Evolutionary conservation across 345 rosid genomes (phyloP).

Genomic region (Orychophragmus violaceus): DNA sequence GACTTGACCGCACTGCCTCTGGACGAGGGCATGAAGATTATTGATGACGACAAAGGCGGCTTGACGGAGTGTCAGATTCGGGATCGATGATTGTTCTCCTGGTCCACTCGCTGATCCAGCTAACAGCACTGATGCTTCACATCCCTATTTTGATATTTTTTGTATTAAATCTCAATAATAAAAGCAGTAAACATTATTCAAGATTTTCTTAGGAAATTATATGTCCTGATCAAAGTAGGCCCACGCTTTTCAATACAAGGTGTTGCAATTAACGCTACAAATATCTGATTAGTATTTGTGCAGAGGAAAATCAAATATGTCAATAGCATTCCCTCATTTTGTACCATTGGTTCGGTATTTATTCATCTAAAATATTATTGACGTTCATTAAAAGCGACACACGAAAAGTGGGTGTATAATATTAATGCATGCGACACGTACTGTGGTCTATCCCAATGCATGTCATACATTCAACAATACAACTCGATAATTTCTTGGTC

Average conservation of each 20-base stretch:
- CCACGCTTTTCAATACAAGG: not conserved
- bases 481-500: not conserved
- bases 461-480: not conserved
- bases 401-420: conserved; percentile 2
- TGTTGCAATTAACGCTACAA: not conserved
- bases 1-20: conserved; percentile 38
- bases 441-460: conserved; percentile 9
- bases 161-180: not conserved
- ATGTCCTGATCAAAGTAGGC: not conserved
- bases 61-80: conserved; percentile 42
- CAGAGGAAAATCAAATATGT: not conserved
- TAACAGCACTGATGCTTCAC: conserved; percentile 80
- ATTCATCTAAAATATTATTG: not conserved
- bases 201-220: not conserved
- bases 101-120: conserved; percentile 82
- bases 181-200: not conserved
- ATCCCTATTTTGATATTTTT: conserved; percentile 54
- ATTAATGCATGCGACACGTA: conserved; percentile 8
- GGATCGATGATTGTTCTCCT: conserved; percentile 64
- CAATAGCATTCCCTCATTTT: not conserved
- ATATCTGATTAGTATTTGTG: not conserved
- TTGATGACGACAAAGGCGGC: conserved; percentile 39
- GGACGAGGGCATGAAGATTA: conserved; percentile 35
- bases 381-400: conserved; percentile 3
- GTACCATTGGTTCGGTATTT: not conserved